Conservation (phyloP, 306 rosid genomes). For the Quercus mongolica region DNA sequence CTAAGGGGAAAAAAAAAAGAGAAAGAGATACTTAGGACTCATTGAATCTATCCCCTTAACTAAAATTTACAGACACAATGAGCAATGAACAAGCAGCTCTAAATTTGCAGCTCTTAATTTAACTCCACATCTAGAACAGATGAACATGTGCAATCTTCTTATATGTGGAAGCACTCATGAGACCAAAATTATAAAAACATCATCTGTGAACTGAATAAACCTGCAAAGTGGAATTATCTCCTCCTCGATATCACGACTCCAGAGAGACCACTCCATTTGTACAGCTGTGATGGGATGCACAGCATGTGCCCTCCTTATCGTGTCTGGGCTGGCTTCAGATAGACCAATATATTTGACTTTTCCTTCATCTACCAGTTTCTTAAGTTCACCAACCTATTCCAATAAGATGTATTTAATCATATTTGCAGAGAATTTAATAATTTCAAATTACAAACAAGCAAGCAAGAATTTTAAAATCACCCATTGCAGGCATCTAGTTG, state of each 20-base stretch:
- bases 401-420: neutral
- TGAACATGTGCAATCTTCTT: neutral
- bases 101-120: neutral
- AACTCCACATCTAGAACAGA: neutral
- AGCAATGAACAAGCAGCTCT: neutral
- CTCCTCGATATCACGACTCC: slow-evolving; percentile 76
- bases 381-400: slow-evolving; percentile 63
- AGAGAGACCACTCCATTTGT: slow-evolving; percentile 81
- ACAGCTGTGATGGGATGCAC: slow-evolving; percentile 73
- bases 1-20: neutral
- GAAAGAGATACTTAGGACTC: neutral
- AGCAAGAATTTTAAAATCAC: neutral
- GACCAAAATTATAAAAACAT: no score
- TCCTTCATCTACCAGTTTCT: slow-evolving; percentile 75
- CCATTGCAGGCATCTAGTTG: neutral
- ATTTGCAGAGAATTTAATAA: neutral
- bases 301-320: slow-evolving; percentile 78
- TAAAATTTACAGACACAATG: neutral
- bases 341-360: slow-evolving; percentile 65
- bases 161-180: no score
- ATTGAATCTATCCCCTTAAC: neutral
- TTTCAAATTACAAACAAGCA: neutral
- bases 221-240: slow-evolving; percentile 72
- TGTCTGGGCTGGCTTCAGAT: slow-evolving; percentile 74
- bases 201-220: slow-evolving; percentile 20